Base-by-base conservation (phyloP, 192 early-diverging fungal species). In the Coemansia sp. region DNA sequence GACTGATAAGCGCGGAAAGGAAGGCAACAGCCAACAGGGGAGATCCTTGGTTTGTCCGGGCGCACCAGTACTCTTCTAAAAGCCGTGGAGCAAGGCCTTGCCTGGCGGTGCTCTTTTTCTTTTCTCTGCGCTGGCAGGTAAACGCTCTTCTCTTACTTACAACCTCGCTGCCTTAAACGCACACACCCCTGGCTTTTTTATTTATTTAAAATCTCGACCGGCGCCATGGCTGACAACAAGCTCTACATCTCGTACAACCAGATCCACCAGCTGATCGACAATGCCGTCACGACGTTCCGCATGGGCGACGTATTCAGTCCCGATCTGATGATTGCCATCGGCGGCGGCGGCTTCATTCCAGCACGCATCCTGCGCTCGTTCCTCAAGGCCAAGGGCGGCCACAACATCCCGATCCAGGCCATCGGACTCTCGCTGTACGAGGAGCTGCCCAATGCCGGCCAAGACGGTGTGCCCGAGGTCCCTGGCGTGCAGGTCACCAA, bases 331-430 rank as follows among this genome's bases (percentile, higher is more conserved):
- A 83, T 89, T 46, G 85, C 85, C 42, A 89, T 89, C 51, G 87
- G 84, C 26, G 85, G 83, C 39, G 87, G 87, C 60, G 87, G 87
- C 15, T 87, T 88, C 53, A 85, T 87, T 33, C 87, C 87, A 25
- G 86, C 86, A 36, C 80, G 86, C 33, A 82, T 86, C 35, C 58
- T 86, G 53, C 84, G 87, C 44, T 83, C 87, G 18, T 89, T 89
- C 50, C 69, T 86, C 51, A 83, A 87, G 54, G 71, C 71, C 52
- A 71, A 66, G n/a, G 70, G 79, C 45, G 80, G 80, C 34, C 73
- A 81, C 55, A 89, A 87, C 58, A 84, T 89, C 51, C 86, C 86
- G 13, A 87, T 89, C 58, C 86, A 89, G 50, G 84, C 84, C 4
- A 85, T 89, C 17, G 86, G 86, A 13, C 76, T 89, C 13, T 86